Evolutionary conservation across 179 eudicot species (phyloP).

Genomic region (Pouteria campechiana): DNA sequence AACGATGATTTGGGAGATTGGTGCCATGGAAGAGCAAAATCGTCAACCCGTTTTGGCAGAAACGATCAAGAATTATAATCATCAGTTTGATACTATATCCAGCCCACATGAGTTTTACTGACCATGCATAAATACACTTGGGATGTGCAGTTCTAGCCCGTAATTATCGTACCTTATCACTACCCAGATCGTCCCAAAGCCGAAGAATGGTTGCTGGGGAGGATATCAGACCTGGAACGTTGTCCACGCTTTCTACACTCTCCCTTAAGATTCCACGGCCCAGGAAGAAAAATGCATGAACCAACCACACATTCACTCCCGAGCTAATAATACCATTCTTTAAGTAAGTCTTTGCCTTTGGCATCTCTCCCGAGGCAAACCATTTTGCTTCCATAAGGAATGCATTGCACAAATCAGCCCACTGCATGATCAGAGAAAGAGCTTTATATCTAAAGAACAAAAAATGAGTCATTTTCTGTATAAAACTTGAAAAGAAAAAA

Average conservation of each 20-base stretch:
- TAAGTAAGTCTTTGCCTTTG: constrained; percentile 28
- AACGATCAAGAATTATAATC: too few species aligned
- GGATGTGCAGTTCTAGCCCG: too few species aligned
- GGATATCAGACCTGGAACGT: constrained; percentile 8
- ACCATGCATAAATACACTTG: too few species aligned
- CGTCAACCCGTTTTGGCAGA: too few species aligned
- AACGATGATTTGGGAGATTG: too few species aligned
- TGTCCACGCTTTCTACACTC: not conserved
- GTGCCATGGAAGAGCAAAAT: too few species aligned
- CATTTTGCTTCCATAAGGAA: constrained; percentile 40
- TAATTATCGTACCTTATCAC: constrained; percentile 34
- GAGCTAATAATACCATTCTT: constrained; percentile 26
- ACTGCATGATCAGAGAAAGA: constrained; percentile 31
- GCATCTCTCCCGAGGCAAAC: constrained; percentile 23
- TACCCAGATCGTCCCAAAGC: constrained; percentile 46
- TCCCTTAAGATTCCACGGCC: constrained; percentile 12
- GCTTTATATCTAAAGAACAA: too few species aligned
- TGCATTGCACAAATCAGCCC: constrained; percentile 35
- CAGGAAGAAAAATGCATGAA: constrained; percentile 27
- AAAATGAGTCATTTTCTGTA: too few species aligned
- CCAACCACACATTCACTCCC: constrained; percentile 21
- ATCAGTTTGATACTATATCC: too few species aligned
- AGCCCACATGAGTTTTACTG: too few species aligned
- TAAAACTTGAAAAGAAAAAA: too few species aligned
- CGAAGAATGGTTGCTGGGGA: constrained; percentile 36